Percentiles rank a stretch among this genome's conserved stretches.
Conservation (phyloP, 352 stramenopile genomes). For the Globisporangium nodosum region DNA sequence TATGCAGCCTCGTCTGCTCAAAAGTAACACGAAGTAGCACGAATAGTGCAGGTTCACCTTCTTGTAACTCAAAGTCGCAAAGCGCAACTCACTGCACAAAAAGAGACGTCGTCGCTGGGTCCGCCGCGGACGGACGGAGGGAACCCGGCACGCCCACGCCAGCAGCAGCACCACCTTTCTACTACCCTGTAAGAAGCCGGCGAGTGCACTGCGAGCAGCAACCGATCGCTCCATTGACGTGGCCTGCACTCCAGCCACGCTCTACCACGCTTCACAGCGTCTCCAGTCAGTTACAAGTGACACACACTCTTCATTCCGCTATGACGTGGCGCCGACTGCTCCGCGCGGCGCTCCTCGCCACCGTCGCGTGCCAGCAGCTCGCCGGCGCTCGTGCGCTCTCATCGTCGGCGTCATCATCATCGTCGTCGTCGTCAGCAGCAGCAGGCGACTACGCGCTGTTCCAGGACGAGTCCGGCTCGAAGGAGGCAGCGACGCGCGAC, state of each 20-base stretch:
- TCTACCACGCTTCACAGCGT: no score
- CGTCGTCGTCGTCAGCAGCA: neutral
- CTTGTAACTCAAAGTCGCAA: neutral
- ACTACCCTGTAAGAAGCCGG: no score
- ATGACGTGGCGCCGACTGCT: constrained; percentile 1
- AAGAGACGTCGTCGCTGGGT: neutral
- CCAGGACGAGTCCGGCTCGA: neutral
- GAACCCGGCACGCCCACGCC: no score
- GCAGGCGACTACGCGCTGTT: neutral
- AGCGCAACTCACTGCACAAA: neutral
- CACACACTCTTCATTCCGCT: neutral
- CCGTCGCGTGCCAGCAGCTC: neutral
- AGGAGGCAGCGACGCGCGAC: neutral
- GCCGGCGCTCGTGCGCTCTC: neutral
- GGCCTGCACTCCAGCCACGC: no score
- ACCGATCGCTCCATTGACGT: no score
- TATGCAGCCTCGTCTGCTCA: neutral
- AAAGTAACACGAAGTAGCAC: neutral
- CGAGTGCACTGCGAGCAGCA: no score
- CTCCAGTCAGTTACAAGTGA: neutral
- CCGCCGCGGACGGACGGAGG: no score
- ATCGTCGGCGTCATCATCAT: neutral
- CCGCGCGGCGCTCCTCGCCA: constrained; percentile 1
- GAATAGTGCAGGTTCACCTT: neutral
- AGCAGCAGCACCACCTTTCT: no score